Conservation (phyloP, 73 alveolate genomes). For the Effrenium voratum region DNA sequence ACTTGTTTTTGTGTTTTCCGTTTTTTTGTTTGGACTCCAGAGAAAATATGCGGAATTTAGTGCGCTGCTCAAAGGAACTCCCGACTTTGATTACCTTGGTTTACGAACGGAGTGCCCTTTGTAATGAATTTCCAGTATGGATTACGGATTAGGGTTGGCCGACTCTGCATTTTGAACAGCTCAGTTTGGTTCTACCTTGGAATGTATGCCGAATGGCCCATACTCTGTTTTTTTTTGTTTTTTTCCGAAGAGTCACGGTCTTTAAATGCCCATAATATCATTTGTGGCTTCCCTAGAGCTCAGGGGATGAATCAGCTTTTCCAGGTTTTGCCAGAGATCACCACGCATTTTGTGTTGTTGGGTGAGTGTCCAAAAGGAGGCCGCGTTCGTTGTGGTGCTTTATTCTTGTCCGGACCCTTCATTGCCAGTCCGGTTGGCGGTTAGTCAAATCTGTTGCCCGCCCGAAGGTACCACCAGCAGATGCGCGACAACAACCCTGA, state of each 20-base stretch:
- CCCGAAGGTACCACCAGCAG: constrained; percentile 47
- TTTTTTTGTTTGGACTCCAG: background rate
- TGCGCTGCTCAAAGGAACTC: too few species aligned
- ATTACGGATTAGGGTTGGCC: too few species aligned
- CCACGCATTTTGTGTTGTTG: background rate
- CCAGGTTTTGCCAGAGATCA: background rate
- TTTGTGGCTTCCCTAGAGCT: background rate
- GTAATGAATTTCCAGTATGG: too few species aligned
- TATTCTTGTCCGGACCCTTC: background rate
- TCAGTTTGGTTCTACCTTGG: too few species aligned
- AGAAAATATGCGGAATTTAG: background rate
- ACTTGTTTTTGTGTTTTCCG: background rate
- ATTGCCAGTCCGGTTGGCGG: background rate
- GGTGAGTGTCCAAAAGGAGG: background rate
- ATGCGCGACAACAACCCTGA: constrained; percentile 63
- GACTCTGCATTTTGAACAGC: too few species aligned
- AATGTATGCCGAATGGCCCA: too few species aligned
- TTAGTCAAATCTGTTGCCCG: background rate
- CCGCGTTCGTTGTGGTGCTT: background rate
- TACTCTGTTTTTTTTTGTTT: too few species aligned
- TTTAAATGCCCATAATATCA: too few species aligned
- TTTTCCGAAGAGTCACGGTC: too few species aligned
- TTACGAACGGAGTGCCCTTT: too few species aligned
- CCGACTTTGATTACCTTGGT: too few species aligned
- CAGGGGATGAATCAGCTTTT: background rate